Percentiles rank a stretch among this genome's conserved stretches.
Evolutionary conservation across 257 asterid genomes (phyloP).

Genomic region (Datura wrightii): DNA sequence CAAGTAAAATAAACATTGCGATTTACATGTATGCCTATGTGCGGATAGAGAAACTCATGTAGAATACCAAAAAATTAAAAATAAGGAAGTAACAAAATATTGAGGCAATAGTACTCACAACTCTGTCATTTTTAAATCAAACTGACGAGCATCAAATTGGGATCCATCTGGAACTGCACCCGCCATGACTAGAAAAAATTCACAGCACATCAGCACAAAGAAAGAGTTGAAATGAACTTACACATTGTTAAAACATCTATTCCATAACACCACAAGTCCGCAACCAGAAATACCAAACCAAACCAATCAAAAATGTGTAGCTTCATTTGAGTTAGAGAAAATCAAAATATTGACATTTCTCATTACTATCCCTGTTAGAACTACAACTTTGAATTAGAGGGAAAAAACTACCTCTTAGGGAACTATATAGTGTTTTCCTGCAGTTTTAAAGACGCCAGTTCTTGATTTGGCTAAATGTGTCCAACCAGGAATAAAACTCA

Average conservation of each 20-base stretch:
- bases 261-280: not conserved
- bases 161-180: constrained; percentile 32
- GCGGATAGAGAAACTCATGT: constrained; percentile 1
- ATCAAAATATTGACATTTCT: not conserved
- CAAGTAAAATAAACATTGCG: not conserved
- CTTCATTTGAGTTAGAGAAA: not conserved
- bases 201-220: not conserved
- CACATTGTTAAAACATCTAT: not conserved
- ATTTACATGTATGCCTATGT: not conserved
- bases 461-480: not conserved
- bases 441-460: not conserved
- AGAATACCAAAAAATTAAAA: not conserved
- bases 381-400: not conserved
- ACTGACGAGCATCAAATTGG: constrained; percentile 25
- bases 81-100: not conserved
- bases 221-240: not conserved
- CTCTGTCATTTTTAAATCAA: constrained; percentile 27
- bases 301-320: not conserved
- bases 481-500: not conserved
- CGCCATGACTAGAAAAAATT: constrained; percentile 25
- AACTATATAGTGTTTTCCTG: not conserved
- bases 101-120: constrained; percentile 24
- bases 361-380: not conserved
- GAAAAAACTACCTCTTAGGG: not conserved
- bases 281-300: not conserved